Conservation (phyloP, 2,329 filamentous ascomycete species). For the Fusarium tupiense region DNA sequence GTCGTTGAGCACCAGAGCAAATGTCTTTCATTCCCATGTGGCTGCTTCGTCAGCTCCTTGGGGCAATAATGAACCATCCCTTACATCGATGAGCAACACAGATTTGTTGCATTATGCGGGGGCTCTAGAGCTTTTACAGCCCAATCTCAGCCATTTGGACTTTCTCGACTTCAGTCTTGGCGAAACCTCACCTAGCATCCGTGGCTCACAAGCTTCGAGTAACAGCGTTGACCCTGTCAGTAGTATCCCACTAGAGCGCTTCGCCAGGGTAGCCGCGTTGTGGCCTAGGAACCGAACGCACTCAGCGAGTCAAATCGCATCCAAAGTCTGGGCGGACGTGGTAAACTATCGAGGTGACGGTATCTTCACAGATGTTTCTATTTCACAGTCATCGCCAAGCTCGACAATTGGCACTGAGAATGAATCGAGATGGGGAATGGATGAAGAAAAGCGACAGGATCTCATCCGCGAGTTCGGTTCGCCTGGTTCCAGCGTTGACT, state of each 20-base stretch:
- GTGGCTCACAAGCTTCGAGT: background rate
- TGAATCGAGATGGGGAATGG: background rate
- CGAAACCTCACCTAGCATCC: fast-evolving
- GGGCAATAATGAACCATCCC: background rate
- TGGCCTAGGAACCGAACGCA: background rate
- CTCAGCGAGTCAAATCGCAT: background rate
- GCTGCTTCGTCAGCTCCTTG: fast-evolving
- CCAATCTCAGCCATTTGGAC: background rate
- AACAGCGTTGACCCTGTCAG: background rate
- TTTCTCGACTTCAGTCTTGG: background rate
- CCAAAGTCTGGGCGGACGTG: background rate
- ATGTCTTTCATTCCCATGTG: background rate
- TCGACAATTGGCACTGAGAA: background rate
- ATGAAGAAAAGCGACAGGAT: background rate
- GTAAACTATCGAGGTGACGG: background rate
- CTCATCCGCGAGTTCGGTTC: background rate
- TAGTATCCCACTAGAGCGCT: background rate
- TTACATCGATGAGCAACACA: background rate
- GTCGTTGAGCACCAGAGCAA: background rate
- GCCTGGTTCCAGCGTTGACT: fast-evolving
- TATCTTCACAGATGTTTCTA: background rate
- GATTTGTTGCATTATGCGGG: background rate
- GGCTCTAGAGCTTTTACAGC: fast-evolving
- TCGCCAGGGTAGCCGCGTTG: background rate
- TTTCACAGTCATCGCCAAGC: background rate